Evolutionary conservation across 2,329 filamentous ascomycete species (phyloP), one percentile per base, ranked within the genome.

Genomic region (Bisporella sp.): DNA sequence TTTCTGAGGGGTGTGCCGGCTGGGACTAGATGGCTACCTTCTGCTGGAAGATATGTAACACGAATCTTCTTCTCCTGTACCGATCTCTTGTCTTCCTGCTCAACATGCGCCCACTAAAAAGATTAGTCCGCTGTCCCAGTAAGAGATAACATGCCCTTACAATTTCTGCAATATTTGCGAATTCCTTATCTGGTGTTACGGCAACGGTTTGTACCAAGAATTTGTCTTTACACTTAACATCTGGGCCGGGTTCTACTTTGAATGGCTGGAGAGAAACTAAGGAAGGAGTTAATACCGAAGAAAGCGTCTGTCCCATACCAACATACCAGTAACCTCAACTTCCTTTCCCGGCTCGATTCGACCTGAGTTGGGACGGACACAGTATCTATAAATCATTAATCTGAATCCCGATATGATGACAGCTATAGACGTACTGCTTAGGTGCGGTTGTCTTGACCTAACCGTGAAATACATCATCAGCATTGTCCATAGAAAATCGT

Each of bases 391-490:
- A 45, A 50, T 55, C 51, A 54, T 65, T 52, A 66, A 59, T 50
- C 44, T 40, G 30, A 57, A 30, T 30, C 31, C n/a, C 40, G 60
- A 35, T 52, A 51, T 58, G 48, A 47, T 44, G 44, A 57, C 52
- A 51, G 53, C 55, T 56, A 51, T 50, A 54, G 60, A 45, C 86
- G 66, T 87, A 99, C 92, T 97, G 93, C 74, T 97, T 97, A 33
- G 93, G 93, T 46, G 93, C 93, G 56, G 93, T 99, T 45, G 93
- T 99, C 83, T 99, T 99, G 71, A 99, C 93, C 90, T 96, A 62
- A 41, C 57, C 33, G 40, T 31, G 33, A 39, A 52, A 29, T 42
- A 21, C 7, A 42, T 33, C 28, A 28, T 49, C 35, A 51, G 45
- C 31, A 50, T 9, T 29, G 8, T 35, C 9, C 5, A 32, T 11